Evolutionary conservation across 768 basidiomycete species (phyloP), one percentile per base, ranked within the genome.

Genomic region (Erythrobasidium yunnanense): DNA sequence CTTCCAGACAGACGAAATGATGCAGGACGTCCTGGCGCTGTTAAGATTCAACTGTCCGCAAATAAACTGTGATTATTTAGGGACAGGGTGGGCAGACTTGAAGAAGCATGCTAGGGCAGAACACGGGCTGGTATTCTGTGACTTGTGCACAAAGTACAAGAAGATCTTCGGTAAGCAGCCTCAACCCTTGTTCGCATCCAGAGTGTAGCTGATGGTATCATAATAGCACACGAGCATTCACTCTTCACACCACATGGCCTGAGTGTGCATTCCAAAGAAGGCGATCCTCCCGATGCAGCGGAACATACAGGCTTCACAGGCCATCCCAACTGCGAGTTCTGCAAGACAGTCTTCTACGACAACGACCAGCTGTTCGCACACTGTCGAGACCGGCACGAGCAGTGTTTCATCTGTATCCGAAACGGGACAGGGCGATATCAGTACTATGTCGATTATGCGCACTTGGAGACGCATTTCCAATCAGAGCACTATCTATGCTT

Each of bases 1-100:
- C 55, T 99, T 97, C 72, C 91, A 96, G 79, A 87, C 85, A 25
- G 82, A 81, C 71, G 90, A 87, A 71, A 89, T 90, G 85, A 93
- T 93, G 88, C 89, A 96, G 70, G 90, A 92, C 35, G 88, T 89
- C 0, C 80, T 96, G 25, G 81, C 92, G 4, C 81, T 99, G 18
- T 83, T 99, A 11, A 83, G 91, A 1, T 97, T 89, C 81, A 97
- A 95, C 74, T 97, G 93, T 72, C 89, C 93, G 0, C 62, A 88
- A 70, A 72, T 81, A 0, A 81, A 85, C 55, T 99, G 93, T 73
- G 85, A 85, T 55, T 88, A 86, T 70, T 84, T 86, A 68, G 90
- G 83, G 0, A 83, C 83, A 34, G 88, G 90, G 22, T 97, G 93
- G 93, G 83, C 83, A 25, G 88, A 91, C 74, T 80, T 99, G 25